phyloP scores from a whole-genome alignment of 2,329 filamentous ascomycete genomes.

The Bipolaris sorokiniana region DNA sequence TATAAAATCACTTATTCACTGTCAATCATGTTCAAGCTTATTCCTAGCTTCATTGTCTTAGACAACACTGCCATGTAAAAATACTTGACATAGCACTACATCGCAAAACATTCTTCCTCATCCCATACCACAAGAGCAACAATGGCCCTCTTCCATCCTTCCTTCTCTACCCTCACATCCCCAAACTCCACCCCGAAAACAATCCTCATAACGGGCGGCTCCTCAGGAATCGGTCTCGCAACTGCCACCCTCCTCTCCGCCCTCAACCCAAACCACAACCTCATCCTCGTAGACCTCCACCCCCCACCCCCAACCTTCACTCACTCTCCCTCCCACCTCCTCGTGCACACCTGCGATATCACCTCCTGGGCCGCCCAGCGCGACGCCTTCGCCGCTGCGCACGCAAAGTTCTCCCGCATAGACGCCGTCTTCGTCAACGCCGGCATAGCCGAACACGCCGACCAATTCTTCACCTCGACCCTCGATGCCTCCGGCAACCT shows the following conservation, averaged over 20 bases:
- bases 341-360: slow-evolving; percentile 53
- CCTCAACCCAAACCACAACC: slow-evolving; percentile 49
- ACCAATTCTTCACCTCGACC: slow-evolving; percentile 58
- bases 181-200: slow-evolving; percentile 39
- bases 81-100: background rate
- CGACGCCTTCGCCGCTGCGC: slow-evolving; percentile 52
- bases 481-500: slow-evolving; percentile 51
- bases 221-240: slow-evolving; percentile 51
- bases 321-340: slow-evolving; percentile 33
- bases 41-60: too few species aligned
- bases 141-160: slow-evolving; percentile 39
- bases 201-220: slow-evolving; percentile 50
- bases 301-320: slow-evolving; percentile 44
- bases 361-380: slow-evolving; percentile 55
- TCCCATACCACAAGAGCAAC: background rate
- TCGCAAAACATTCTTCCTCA: background rate
- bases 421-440: slow-evolving; percentile 59
- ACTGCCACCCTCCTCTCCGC: slow-evolving; percentile 49
- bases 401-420: slow-evolving; percentile 52
- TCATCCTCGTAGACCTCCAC: slow-evolving; percentile 51
- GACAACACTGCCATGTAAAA: too few species aligned
- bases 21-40: too few species aligned
- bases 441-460: slow-evolving; percentile 55
- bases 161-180: slow-evolving; percentile 21
- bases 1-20: too few species aligned